Conservation (phyloP, 352 stramenopile species). For the Pythium dissimile region DNA sequence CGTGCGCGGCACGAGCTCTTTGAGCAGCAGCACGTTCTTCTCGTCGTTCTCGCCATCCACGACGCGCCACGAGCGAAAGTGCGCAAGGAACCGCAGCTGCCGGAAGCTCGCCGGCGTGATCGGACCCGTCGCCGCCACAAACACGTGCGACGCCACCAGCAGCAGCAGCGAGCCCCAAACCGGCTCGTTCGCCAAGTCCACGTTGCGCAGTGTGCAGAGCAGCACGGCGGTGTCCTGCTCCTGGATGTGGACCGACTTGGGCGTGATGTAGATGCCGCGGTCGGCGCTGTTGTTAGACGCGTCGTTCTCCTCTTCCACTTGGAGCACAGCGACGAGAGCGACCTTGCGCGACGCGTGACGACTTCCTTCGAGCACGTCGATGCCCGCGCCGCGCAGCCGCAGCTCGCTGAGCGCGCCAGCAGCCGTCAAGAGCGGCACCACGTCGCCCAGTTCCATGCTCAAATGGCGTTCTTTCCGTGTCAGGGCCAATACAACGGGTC, state of each 20-base stretch:
- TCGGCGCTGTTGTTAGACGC: conserved; percentile 16
- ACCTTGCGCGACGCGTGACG: conserved; percentile 48
- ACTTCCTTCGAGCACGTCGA: conserved; percentile 46
- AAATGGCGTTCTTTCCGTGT: not conserved
- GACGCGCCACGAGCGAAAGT: conserved; percentile 52
- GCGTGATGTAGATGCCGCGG: conserved; percentile 52
- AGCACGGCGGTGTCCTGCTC: conserved; percentile 54
- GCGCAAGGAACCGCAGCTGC: conserved; percentile 39
- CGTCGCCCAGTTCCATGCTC: conserved; percentile 23
- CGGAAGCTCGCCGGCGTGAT: conserved; percentile 41
- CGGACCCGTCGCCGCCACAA: conserved; percentile 34
- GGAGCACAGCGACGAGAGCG: conserved; percentile 52
- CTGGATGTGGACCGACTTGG: conserved; percentile 33
- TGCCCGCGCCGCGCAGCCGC: conserved; percentile 37
- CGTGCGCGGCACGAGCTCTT: conserved; percentile 47
- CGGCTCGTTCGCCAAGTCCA: conserved; percentile 47
- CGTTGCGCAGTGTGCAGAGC: conserved; percentile 41
- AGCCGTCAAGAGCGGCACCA: conserved; percentile 62
- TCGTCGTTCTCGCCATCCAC: conserved; percentile 12
- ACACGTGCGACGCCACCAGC: conserved; percentile 56
- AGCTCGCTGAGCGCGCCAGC: conserved; percentile 25
- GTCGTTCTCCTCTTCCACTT: conserved; percentile 22
- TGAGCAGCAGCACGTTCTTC: conserved; percentile 41
- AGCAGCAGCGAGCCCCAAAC: conserved; percentile 65
- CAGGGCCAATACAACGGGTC: too few relatives aligned